Conservation (phyloP, 495 filamentous ascomycete genomes). For the Penicillium verhagenii region DNA sequence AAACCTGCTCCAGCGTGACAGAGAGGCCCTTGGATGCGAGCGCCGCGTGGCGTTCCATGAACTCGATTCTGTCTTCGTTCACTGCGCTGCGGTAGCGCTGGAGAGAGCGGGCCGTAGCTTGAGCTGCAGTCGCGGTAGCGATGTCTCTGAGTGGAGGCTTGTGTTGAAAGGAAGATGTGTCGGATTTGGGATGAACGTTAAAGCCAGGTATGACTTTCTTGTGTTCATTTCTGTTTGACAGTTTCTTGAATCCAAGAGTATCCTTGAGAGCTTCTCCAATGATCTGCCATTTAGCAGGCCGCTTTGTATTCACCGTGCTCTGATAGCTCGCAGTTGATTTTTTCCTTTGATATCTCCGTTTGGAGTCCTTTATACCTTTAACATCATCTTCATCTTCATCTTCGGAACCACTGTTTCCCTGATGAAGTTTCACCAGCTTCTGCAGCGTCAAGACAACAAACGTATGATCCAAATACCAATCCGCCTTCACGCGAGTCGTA, state of each 20-base stretch:
- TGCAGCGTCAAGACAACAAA: conserved; percentile 64
- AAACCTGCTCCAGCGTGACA: conserved; percentile 92
- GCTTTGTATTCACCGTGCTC: conserved; percentile 32
- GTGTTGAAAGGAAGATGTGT: conserved; percentile 16
- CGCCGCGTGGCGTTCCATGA: conserved; percentile 79
- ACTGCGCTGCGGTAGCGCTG: conserved; percentile 75
- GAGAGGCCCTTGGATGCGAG: conserved; percentile 63
- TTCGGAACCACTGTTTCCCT: conserved; percentile 44
- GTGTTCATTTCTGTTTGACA: conserved; percentile 9
- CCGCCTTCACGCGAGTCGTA: conserved; percentile 79
- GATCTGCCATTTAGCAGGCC: conserved; percentile 27
- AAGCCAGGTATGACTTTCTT: conserved; percentile 18
- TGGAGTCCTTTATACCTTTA: no score
- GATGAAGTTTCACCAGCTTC: conserved; percentile 61
- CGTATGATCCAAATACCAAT: conserved; percentile 91
- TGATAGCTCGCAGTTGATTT: conserved; percentile 27
- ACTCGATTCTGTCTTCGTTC: conserved; percentile 71
- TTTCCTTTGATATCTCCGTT: no score
- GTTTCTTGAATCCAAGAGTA: conserved; percentile 23
- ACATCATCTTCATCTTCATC: conserved; percentile 22
- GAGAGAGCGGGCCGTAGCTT: conserved; percentile 54
- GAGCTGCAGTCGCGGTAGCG: conserved; percentile 10
- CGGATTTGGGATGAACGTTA: conserved; percentile 30
- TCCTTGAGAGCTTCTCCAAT: conserved; percentile 38
- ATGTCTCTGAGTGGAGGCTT: conserved; percentile 24